Base-by-base conservation (phyloP, 1,284 basidiomycete species). In the Phellinidium pouzarii region DNA sequence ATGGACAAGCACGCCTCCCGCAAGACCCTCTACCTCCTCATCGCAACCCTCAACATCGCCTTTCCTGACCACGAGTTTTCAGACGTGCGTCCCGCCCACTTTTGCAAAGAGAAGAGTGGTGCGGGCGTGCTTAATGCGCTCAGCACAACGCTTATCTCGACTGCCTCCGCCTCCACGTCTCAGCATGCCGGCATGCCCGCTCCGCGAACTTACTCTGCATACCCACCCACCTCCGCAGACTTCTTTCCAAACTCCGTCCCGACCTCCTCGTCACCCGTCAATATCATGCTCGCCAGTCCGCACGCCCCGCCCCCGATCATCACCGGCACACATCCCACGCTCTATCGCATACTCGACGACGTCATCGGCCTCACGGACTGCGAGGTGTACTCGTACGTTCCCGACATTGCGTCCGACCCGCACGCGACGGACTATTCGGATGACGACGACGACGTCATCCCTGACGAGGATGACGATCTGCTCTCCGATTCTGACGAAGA, bases 31-130 rank as follows among this genome's bases (percentile, higher is more conserved):
- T 94, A 91, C 73, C 80, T 96, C 50, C 87, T 99, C 65, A 97
- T 99, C 62, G 89, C 93, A 12, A 94, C 94, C 3, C 86, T 99
- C 63, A 99, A 99, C 71, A 83, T 92, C 61, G 94, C 95, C 2
- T 99, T 96, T 66, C 94, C 94, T 0, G 95, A 98, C 76, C 84
- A 98, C 71, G 94, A 98, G 66, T 99, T 99, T 71, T 91, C 90
- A 20, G 86, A 91, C 63, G 90, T 97, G 50, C 83, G 89, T 31
- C 91, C 94, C 0, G 86, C 87, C 27, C 91, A 96, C 62, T 99
- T 99, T 68, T 86, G 81, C 68, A 87, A 81, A 59, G 87, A 93
- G 64, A 80, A 88, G 68, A 84, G 74, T 50, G 86, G 85, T 38
- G 83, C 86, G 2, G 77, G 72, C 61, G 87, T 94, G 31, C 80